Evolutionary conservation across 306 rosid species (phyloP).

Genomic region (Pyrus bretschneideri): DNA sequence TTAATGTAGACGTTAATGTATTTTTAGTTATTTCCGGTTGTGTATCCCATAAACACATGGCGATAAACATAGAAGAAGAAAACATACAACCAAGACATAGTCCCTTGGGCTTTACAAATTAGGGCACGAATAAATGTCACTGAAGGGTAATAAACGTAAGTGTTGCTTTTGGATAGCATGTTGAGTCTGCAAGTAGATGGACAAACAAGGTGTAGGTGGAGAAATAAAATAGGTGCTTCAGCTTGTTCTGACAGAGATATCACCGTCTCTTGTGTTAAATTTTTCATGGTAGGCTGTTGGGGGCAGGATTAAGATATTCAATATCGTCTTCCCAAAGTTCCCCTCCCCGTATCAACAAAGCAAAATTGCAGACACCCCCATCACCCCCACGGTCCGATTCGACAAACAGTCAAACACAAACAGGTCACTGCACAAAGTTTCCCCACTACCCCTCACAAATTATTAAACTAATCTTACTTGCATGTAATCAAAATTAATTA

Average conservation of each 20-base stretch:
- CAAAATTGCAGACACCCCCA: conserved; percentile 19
- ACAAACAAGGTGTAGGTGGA: not conserved
- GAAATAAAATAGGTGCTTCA: not conserved
- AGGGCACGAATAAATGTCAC: not conserved
- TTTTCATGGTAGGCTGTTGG: not conserved
- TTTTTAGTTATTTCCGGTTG: too few species aligned
- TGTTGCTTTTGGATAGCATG: not conserved
- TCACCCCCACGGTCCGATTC: conserved; percentile 19
- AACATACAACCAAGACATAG: not conserved
- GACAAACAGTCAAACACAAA: conserved; percentile 33
- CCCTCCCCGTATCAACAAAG: not conserved
- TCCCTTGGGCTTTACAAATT: not conserved
- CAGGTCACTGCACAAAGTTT: conserved; percentile 21
- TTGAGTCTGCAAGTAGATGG: not conserved
- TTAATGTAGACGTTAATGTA: not conserved
- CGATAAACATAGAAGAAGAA: too few species aligned
- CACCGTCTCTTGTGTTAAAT: not conserved
- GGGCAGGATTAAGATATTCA: not conserved
- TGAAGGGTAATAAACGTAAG: not conserved
- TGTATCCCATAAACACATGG: too few species aligned
- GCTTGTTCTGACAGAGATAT: not conserved
- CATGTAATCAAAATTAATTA: not conserved
- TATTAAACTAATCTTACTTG: not conserved
- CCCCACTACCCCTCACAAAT: not conserved
- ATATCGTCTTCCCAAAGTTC: conserved; percentile 2